These are phyloP conservation scores for Paradendryphiella salina DNA, from an alignment of 2,329 filamentous ascomycete genomes.

Conservation along the genomic window DNA sequence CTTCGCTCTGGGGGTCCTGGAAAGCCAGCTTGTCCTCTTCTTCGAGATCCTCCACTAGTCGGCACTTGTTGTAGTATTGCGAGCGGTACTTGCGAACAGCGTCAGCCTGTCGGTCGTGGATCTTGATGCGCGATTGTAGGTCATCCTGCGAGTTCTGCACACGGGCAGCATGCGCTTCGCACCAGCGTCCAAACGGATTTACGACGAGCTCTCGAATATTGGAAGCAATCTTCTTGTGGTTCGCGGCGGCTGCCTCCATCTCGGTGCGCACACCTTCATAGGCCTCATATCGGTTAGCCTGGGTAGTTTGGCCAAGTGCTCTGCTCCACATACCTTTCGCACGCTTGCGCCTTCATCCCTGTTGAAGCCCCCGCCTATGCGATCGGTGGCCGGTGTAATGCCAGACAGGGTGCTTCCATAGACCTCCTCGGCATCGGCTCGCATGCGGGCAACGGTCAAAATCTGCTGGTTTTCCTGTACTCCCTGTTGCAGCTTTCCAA, in stretches of 20 bases:
- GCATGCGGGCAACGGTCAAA: conserved; percentile 86
- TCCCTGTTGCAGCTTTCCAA: conserved; percentile 95
- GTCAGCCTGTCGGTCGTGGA: conserved; percentile 90
- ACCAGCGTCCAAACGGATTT: conserved; percentile 92
- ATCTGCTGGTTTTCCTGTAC: conserved; percentile 94
- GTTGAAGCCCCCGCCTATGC: conserved; percentile 78
- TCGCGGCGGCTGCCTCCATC: conserved; percentile 88
- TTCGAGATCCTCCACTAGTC: conserved; percentile 91
- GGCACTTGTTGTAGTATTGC: conserved; percentile 98
- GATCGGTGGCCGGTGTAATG: conserved; percentile 81
- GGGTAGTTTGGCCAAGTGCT: neutral
- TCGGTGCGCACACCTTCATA: conserved; percentile 91
- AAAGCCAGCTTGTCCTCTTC: conserved; percentile 99
- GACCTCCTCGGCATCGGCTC: conserved; percentile 90
- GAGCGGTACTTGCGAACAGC: conserved; percentile 88
- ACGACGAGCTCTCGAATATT: conserved; percentile 96
- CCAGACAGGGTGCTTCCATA: conserved; percentile 81
- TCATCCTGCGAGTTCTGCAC: conserved; percentile 95
- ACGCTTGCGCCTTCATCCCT: conserved; percentile 95
- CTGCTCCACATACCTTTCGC: conserved; percentile 69
- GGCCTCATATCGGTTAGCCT: conserved; percentile 62
- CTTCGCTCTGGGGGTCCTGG: conserved; percentile 71
- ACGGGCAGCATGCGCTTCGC: conserved; percentile 87
- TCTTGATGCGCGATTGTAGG: conserved; percentile 85
- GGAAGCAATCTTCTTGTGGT: conserved; percentile 92